Evolutionary conservation across 1,284 basidiomycete species (phyloP).

Genomic region (Marasmius oreades): DNA sequence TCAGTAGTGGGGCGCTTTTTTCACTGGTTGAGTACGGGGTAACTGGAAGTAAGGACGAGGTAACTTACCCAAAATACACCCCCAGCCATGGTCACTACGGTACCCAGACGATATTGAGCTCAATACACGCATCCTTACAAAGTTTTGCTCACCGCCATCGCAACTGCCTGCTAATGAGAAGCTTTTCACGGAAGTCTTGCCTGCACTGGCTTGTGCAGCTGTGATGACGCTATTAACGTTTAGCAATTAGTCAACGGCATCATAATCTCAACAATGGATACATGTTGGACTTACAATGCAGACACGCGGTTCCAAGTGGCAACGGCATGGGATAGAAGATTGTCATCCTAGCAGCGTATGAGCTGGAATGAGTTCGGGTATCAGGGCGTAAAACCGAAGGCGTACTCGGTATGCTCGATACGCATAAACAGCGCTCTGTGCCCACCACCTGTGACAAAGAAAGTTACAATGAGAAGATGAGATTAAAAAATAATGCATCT

Average conservation of each 20-base stretch:
- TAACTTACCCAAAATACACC: slow-evolving; percentile 47
- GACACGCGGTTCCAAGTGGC: slow-evolving; percentile 47
- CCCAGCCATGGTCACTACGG: slow-evolving; percentile 44
- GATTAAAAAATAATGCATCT: not conserved
- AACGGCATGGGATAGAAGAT: slow-evolving; percentile 38
- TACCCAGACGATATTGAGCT: not conserved
- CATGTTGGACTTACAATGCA: slow-evolving; percentile 33
- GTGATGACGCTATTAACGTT: slow-evolving; percentile 34
- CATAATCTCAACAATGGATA: not conserved
- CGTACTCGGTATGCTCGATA: slow-evolving; percentile 38
- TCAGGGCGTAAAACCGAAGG: not conserved
- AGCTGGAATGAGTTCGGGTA: not conserved
- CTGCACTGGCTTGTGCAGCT: slow-evolving; percentile 31
- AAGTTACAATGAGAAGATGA: not conserved
- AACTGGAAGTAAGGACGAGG: not conserved
- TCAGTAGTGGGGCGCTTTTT: slow-evolving; percentile 38
- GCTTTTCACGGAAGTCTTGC: slow-evolving; percentile 34
- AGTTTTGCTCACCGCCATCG: slow-evolving; percentile 31
- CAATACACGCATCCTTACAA: not conserved
- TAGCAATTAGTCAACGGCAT: not conserved
- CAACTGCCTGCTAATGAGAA: slow-evolving; percentile 39
- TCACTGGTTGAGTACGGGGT: not conserved
- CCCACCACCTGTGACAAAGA: slow-evolving; percentile 42
- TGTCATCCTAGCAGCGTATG: slow-evolving; percentile 22
- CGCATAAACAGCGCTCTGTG: slow-evolving; percentile 44